Conservation (phyloP, 2,329 filamentous ascomycete genomes). For the Penicillium sclerotiorum region DNA sequence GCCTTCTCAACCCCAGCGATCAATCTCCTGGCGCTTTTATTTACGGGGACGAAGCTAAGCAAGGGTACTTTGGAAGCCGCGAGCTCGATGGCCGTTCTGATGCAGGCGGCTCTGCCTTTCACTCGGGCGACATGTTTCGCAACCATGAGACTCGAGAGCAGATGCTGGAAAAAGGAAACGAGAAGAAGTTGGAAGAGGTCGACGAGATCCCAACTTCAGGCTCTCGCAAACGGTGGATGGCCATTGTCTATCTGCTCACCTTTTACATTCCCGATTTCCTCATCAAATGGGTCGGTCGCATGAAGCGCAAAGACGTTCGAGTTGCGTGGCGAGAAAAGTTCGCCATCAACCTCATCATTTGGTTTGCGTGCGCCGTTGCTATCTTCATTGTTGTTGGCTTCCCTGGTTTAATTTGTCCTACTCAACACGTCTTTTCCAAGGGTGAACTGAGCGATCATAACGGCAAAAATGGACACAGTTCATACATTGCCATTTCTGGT, state of each 20-base stretch:
- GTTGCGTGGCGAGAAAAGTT: slow-evolving; percentile 96
- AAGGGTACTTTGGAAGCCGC: slow-evolving; percentile 77
- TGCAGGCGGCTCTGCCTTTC: slow-evolving; percentile 86
- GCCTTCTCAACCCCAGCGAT: slow-evolving; percentile 53
- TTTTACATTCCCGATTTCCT: slow-evolving; percentile 85
- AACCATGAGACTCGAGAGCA: slow-evolving; percentile 92
- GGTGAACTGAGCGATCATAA: slow-evolving; percentile 73
- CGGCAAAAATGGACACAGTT: slow-evolving; percentile 65
- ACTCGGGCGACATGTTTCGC: slow-evolving; percentile 95
- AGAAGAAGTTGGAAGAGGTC: slow-evolving; percentile 86
- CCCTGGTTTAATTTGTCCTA: slow-evolving; percentile 85
- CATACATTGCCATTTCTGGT: slow-evolving; percentile 83
- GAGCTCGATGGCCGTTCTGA: slow-evolving; percentile 87
- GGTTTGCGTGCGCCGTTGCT: slow-evolving; percentile 75
- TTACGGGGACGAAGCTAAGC: slow-evolving; percentile 74
- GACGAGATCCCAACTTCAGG: slow-evolving; percentile 78
- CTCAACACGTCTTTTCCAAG: slow-evolving; percentile 81
- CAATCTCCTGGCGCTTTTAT: slow-evolving; percentile 62
- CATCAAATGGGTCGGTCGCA: slow-evolving; percentile 75
- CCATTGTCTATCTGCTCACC: slow-evolving; percentile 79
- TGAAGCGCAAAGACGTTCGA: slow-evolving; percentile 89
- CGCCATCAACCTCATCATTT: slow-evolving; percentile 97
- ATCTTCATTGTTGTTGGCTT: slow-evolving; percentile 91
- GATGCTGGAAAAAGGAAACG: slow-evolving; percentile 92
- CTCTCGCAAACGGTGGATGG: slow-evolving; percentile 88